phyloP scores from a whole-genome alignment of 441 rosid species.

The Erodium moschatum region DNA sequence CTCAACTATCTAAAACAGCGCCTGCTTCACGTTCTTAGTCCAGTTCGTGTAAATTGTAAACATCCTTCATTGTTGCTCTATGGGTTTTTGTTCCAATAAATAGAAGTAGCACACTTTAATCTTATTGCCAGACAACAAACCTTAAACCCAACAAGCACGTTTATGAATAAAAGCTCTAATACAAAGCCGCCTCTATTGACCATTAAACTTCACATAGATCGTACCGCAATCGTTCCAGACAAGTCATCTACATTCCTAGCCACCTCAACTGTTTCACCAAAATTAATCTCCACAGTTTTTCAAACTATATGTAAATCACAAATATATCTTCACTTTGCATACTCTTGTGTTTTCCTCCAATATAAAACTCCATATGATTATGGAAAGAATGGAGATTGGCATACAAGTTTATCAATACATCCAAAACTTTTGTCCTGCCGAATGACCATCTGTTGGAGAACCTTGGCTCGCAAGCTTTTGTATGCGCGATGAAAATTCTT shows the following conservation, averaged over 20 bases:
- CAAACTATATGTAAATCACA: background rate
- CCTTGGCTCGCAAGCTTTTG: constrained; percentile 68
- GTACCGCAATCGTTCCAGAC: background rate
- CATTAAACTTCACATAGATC: background rate
- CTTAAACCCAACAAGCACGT: too few relatives aligned
- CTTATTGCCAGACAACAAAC: too few relatives aligned
- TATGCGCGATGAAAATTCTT: constrained; percentile 76
- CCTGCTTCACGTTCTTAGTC: too few relatives aligned
- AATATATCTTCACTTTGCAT: too few relatives aligned
- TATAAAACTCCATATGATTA: background rate
- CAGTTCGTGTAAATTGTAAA: too few relatives aligned
- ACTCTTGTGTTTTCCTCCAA: background rate
- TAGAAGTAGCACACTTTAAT: too few relatives aligned
- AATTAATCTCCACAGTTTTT: background rate
- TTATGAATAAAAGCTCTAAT: too few relatives aligned
- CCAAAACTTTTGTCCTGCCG: constrained; percentile 58
- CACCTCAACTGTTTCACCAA: background rate
- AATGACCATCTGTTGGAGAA: constrained; percentile 46
- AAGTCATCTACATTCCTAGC: background rate
- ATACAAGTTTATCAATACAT: constrained; percentile 34
- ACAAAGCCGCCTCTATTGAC: background rate
- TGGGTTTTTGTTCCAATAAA: too few relatives aligned
- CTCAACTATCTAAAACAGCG: too few relatives aligned
- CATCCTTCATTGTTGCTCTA: too few relatives aligned
- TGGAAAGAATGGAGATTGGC: background rate